Conservation (phyloP, 78 protist genomes). For the Emiliania huxleyi region DNA sequence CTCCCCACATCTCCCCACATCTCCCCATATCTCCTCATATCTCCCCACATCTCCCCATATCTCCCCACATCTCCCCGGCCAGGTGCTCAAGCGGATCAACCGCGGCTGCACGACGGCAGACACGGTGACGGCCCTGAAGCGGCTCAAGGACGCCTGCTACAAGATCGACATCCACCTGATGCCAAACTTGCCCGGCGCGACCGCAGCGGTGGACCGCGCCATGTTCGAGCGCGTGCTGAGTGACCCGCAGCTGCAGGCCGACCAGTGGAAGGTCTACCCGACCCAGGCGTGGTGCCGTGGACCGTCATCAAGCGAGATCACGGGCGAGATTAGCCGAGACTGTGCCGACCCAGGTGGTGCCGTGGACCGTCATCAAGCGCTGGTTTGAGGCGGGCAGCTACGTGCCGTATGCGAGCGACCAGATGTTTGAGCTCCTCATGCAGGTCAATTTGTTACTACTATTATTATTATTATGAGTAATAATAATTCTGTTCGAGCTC, state of each 20-base stretch:
- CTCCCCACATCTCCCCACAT: too few relatives aligned
- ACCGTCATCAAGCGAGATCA: not conserved
- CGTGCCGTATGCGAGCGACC: not conserved
- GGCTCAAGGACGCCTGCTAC: not conserved
- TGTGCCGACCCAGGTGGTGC: constrained; percentile 3
- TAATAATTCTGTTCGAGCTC: too few relatives aligned
- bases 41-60: too few relatives aligned
- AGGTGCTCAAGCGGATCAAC: not conserved
- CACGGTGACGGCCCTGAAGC: not conserved
- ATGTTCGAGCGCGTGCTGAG: not conserved
- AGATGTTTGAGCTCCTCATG: not conserved
- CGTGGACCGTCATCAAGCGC: not conserved
- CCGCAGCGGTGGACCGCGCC: not conserved
- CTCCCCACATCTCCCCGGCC: too few relatives aligned
- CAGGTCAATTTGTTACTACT: too few relatives aligned
- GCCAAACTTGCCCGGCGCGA: not conserved
- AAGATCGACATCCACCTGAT: constrained; percentile 2
- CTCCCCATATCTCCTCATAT: too few relatives aligned
- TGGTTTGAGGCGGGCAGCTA: not conserved
- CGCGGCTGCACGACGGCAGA: not conserved
- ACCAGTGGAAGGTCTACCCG: constrained; percentile 31
- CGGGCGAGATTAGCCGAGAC: too few relatives aligned
- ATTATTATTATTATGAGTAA: too few relatives aligned
- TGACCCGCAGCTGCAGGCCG: not conserved
- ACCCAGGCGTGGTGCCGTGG: constrained; percentile 9